Evolutionary conservation across 306 rosid genomes (phyloP), one percentile per base, ranked within the genome.

Genomic region (Vicia faba): DNA sequence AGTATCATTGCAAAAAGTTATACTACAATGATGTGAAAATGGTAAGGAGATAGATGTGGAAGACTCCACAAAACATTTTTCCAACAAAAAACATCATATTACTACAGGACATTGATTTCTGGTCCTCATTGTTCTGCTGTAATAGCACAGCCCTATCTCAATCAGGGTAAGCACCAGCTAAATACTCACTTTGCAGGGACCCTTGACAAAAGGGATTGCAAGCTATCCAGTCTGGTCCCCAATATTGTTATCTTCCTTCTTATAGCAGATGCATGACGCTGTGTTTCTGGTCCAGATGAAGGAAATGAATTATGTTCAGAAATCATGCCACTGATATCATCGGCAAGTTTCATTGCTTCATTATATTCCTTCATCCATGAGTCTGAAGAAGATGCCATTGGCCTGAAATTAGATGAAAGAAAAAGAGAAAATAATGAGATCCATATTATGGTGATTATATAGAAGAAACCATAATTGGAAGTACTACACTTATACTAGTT

Each of bases 341-440:
- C 97, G 3, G 95, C 80, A 29, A 95, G 96, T 79, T 90, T 95
- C 69, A 85, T 26, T 19, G 99, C 95, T 81, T 88, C 99, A 68
- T 79, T 90, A 66, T 86, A 95, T 84, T 90, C 99, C 84, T 95
- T 95, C 84, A 78, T 78, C 99, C 99, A 95, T 69, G 99, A 84
- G 60, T 95, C 97, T 67, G 83, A 78, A 58, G 99, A 84, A 74
- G 96, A 86, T 54, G 88, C 92, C 99, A 95, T 93, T 77, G 77
- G 49, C 75, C 88, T 84, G 80, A 73, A 77, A 33, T 68, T 25
- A 16, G 15, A 11, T 15, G 53, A 8, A 25, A 58, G 57, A 33
- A 75, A 19, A 19, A 4, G 2, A 48, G 12, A 66, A 26, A 26
- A 16, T 46, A 51, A 11, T 45, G 51, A 66, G 66, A 63, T 11